phyloP scores from a whole-genome alignment of 2,329 filamentous ascomycete genomes.

The Tolypocladium pustulatum region DNA sequence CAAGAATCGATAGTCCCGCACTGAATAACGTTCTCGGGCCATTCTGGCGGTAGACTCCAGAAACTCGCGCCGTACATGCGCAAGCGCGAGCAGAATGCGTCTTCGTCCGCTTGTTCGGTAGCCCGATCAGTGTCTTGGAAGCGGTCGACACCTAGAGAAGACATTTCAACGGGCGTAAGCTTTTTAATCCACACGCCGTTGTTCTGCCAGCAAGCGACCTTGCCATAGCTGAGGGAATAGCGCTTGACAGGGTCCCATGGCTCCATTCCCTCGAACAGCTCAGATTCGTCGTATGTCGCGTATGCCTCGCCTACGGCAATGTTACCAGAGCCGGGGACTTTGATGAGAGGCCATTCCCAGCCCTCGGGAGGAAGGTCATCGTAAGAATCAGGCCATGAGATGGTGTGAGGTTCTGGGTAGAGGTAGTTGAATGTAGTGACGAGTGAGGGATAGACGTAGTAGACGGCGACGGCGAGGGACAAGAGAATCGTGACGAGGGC shows the following conservation, averaged over 20 bases:
- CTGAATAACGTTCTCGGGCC: background rate
- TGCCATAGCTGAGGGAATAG: background rate
- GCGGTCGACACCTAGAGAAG: background rate
- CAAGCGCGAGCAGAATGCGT: background rate
- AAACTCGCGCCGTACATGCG: background rate
- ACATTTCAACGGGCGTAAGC: background rate
- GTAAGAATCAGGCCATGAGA: background rate
- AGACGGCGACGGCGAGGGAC: background rate
- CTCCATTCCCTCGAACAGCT: background rate
- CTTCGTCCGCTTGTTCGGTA: background rate
- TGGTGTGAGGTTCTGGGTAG: background rate
- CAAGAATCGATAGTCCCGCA: background rate
- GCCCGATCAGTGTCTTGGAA: background rate
- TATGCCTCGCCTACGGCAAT: background rate
- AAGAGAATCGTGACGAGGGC: background rate
- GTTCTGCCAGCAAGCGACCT: background rate
- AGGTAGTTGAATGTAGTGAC: background rate
- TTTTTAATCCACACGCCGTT: background rate
- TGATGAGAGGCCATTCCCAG: background rate
- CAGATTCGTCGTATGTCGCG: background rate
- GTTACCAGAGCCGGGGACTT: background rate
- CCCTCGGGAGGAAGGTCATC: background rate
- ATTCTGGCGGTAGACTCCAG: background rate
- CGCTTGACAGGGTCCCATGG: background rate
- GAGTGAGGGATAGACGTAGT: background rate